These are phyloP conservation scores for Colletotrichum acutatum DNA, from an alignment of 2,329 filamentous ascomycete genomes.

Conservation along the genomic window DNA sequence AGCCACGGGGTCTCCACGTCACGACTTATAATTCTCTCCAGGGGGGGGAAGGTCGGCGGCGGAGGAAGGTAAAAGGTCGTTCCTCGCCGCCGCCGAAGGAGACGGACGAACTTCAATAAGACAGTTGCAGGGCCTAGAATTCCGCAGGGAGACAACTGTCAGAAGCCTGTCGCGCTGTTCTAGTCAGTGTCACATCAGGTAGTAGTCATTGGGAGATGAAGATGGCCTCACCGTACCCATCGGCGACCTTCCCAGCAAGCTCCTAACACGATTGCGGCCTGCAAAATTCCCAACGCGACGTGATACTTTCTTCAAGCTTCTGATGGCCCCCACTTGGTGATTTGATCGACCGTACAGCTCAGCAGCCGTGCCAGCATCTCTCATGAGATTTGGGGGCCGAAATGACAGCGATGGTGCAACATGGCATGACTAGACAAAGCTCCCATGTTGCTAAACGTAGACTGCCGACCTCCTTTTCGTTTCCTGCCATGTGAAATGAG, in stretches of 20 bases:
- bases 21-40: not conserved
- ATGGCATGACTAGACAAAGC: not conserved
- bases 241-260: not conserved
- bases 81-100: not conserved
- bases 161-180: not conserved
- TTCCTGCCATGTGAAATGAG: constrained; percentile 14
- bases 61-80: not conserved
- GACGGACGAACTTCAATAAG: not conserved
- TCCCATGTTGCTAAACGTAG: not conserved
- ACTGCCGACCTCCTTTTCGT: not conserved
- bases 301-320: constrained; percentile 28
- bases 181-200: not conserved
- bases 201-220: not conserved
- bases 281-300: not conserved
- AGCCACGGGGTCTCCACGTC: constrained; percentile 24
- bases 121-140: not conserved
- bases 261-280: not conserved
- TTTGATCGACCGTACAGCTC: constrained; percentile 12
- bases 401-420: not conserved
- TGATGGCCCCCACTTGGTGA: constrained; percentile 1
- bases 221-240: constrained; percentile 26
- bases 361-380: not conserved
- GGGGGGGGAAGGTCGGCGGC: not conserved
- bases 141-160: not conserved
- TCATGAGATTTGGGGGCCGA: constrained; percentile 15